A percentile compares a stretch with the other conserved stretches of the same genome.
Conservation (phyloP, 345 rosid species). For the Psidium friedrichsthalianum region DNA sequence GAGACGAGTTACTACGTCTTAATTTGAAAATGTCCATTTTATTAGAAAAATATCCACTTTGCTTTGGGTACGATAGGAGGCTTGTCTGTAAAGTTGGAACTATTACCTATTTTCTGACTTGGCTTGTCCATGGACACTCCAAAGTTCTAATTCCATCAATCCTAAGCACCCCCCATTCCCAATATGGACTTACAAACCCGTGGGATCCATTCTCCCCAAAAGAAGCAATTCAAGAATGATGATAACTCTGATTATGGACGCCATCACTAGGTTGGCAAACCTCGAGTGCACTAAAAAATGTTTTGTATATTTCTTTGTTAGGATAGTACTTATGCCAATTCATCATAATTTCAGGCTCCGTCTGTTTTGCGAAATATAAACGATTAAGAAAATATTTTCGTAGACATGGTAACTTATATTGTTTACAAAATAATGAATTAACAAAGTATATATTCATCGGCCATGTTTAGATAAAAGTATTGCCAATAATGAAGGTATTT, state of each 20-base stretch:
- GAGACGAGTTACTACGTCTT: background rate
- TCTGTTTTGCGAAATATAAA: too few relatives aligned
- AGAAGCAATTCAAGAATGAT: background rate
- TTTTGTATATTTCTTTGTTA: background rate
- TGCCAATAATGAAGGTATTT: too few relatives aligned
- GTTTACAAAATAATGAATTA: too few relatives aligned
- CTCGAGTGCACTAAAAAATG: background rate
- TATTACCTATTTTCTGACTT: background rate
- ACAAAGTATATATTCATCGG: too few relatives aligned
- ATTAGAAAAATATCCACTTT: background rate
- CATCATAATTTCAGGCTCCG: background rate
- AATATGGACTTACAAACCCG: background rate
- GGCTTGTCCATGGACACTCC: background rate
- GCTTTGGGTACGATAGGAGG: background rate
- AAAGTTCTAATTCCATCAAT: background rate
- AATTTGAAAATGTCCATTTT: background rate
- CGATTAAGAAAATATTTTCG: too few relatives aligned
- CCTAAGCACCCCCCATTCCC: background rate
- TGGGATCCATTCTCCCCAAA: background rate
- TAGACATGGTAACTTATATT: too few relatives aligned
- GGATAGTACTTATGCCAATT: background rate
- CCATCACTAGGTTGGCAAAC: background rate
- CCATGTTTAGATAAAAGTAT: too few relatives aligned
- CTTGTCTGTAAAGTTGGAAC: background rate
- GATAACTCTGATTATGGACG: background rate